phyloP scores from a whole-genome alignment of 208 protist species.

The Acanthamoeba polyphaga region DNA sequence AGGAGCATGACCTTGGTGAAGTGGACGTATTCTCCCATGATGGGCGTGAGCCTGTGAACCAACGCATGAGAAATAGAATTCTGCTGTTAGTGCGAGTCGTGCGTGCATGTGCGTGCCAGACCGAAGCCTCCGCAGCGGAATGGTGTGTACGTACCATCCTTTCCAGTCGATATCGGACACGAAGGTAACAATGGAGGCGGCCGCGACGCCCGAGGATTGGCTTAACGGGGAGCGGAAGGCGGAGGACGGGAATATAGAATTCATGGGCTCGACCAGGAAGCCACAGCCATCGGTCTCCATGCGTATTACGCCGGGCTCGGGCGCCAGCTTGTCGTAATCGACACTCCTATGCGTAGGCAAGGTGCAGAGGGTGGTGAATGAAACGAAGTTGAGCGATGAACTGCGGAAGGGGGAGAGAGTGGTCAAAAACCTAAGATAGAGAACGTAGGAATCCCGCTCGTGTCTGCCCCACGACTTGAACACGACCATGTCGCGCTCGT shows the following conservation, averaged over 20 bases:
- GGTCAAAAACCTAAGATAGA: background rate
- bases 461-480: slow-evolving; percentile 49
- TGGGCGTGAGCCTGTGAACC: slow-evolving; percentile 1
- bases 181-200: slow-evolving; percentile 54
- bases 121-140: background rate
- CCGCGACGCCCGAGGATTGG: background rate
- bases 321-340: slow-evolving; percentile 20
- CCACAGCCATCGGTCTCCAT: slow-evolving; percentile 68
- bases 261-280: slow-evolving; percentile 67
- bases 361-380: background rate
- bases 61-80: too few relatives aligned
- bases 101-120: background rate
- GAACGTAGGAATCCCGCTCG: background rate
- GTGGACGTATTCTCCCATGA: slow-evolving; percentile 61
- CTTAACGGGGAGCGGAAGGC: background rate
- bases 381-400: background rate
- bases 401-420: background rate
- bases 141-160: slow-evolving; percentile 14
- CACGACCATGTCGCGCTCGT: slow-evolving; percentile 30
- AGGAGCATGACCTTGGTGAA: slow-evolving; percentile 64
- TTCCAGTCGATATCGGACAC: slow-evolving; percentile 69
- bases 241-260: background rate
- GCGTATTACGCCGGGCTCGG: background rate
- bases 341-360: background rate
- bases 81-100: background rate